Evolutionary conservation across 2,329 filamentous ascomycete genomes (phyloP).

Genomic region (Botryotinia convoluta): DNA sequence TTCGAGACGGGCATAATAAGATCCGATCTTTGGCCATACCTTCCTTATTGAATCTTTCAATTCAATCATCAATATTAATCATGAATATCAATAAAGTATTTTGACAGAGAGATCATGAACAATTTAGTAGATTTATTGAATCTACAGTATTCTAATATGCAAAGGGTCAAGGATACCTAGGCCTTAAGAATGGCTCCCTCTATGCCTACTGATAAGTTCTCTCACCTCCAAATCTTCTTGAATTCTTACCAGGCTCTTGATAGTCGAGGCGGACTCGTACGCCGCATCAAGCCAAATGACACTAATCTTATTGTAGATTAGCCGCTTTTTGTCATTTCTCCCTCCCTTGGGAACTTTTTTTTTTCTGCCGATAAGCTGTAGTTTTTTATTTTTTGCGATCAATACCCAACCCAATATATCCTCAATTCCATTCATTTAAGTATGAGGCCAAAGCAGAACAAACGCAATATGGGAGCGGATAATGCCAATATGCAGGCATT

Average conservation of each 20-base stretch:
- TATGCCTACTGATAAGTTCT: neutral
- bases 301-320: neutral
- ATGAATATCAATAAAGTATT: neutral
- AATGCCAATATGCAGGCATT: conserved; percentile 39
- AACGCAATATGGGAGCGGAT: conserved; percentile 28
- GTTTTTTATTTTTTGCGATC: neutral
- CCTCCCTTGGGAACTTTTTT: conserved; percentile 16
- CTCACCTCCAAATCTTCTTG: neutral
- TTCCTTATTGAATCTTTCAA: neutral
- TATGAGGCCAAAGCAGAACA: conserved; percentile 13
- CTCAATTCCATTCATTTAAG: neutral
- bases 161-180: neutral
- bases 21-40: neutral
- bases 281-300: neutral
- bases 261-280: neutral
- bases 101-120: neutral
- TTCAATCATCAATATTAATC: neutral
- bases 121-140: neutral
- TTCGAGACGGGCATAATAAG: conserved; percentile 7
- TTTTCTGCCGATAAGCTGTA: conserved; percentile 13
- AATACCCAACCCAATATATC: neutral
- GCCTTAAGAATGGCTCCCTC: neutral
- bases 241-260: neutral
- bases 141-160: neutral
- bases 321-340: neutral